Percentiles rank a stretch among this genome's conserved stretches.
These are phyloP conservation scores for Quercus glauca DNA, from an alignment of 306 rosid species.

Conservation along the genomic window DNA sequence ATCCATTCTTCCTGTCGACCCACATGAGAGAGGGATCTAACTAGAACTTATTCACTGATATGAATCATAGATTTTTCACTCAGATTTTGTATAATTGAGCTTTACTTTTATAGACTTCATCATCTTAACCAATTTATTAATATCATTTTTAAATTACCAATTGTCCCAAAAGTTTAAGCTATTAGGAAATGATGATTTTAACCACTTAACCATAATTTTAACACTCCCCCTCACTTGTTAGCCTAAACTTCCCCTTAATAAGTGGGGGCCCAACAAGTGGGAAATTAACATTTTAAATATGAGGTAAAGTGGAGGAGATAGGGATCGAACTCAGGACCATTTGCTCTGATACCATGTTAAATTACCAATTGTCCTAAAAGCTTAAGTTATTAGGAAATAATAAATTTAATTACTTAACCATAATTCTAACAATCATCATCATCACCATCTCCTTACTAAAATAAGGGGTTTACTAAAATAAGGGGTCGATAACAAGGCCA, in stretches of 20 bases:
- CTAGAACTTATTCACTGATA: not conserved
- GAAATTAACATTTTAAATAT: no score
- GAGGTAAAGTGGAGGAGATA: no score
- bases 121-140: not conserved
- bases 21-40: not conserved
- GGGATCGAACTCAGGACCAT: no score
- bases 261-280: no score
- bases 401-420: no score
- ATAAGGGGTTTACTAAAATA: not conserved
- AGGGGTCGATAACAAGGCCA: not conserved
- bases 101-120: not conserved
- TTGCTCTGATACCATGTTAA: no score
- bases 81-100: not conserved
- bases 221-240: no score
- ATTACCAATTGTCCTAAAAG: no score
- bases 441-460: not conserved
- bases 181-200: no score
- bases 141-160: not conserved
- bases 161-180: no score
- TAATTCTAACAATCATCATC: not conserved
- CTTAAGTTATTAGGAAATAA: accelerated
- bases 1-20: not conserved
- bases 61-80: not conserved
- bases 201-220: no score
- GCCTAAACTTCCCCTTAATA: no score